A percentile compares a stretch with the other conserved stretches of the same genome.
These are phyloP conservation scores for Ogataea kodamae DNA, from an alignment of 805 yeast species.

Conservation along the genomic window DNA sequence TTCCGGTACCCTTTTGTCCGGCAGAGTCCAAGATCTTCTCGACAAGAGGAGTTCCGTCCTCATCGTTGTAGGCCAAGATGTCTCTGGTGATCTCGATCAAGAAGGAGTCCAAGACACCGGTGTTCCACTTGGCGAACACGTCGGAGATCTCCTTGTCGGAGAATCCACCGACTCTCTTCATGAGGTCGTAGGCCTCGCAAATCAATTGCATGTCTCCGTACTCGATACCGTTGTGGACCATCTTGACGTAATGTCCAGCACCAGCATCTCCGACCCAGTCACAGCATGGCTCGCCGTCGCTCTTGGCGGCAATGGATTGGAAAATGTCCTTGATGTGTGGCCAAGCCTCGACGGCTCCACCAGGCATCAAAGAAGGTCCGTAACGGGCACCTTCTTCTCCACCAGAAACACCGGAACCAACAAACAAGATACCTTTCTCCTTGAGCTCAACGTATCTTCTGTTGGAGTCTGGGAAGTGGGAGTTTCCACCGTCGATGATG, in stretches of 20 bases:
- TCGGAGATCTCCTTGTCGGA: conserved; percentile 89
- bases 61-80: conserved; percentile 83
- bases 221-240: conserved; percentile 99
- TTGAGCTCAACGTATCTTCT: conserved; percentile 91
- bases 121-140: conserved; percentile 91
- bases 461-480: conserved; percentile 98
- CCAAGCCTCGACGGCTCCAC: conserved; percentile 98
- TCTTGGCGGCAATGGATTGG: conserved; percentile 93
- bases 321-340: conserved; percentile 95
- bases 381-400: conserved; percentile 99
- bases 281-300: conserved; percentile 99
- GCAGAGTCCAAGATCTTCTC: conserved; percentile 97
- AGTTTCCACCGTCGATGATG: conserved; percentile 99
- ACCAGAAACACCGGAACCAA: conserved; percentile 99
- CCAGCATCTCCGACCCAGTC: conserved; percentile 99
- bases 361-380: conserved; percentile 99
- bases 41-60: conserved; percentile 87
- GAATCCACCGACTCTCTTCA: conserved; percentile 92
- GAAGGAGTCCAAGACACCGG: conserved; percentile 96
- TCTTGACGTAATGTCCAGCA: conserved; percentile 97
- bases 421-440: conserved; percentile 82
- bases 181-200: conserved; percentile 94
- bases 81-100: conserved; percentile 95
- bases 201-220: conserved; percentile 99
- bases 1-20: conserved; percentile 99